phyloP scores from a whole-genome alignment of 495 filamentous ascomycete species.

The Penicillium canescens region DNA sequence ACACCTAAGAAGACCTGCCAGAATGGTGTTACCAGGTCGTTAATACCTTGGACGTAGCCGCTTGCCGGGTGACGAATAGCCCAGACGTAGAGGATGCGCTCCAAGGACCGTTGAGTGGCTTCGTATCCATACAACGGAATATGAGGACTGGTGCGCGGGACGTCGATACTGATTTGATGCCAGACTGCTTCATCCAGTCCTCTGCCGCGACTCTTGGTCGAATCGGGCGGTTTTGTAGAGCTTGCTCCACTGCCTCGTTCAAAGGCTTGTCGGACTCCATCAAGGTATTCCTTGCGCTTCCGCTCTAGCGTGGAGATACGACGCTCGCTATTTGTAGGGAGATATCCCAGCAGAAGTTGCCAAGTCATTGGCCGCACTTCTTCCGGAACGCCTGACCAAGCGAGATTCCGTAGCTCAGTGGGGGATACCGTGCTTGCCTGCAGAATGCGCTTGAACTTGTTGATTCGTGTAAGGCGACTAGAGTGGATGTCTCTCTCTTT shows the following conservation, averaged over 20 bases:
- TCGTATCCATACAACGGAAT: constrained; percentile 93
- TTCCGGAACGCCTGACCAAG: constrained; percentile 92
- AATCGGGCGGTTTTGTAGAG: constrained; percentile 34
- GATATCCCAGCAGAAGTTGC: constrained; percentile 93
- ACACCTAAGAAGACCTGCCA: constrained; percentile 94
- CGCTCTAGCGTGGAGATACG: constrained; percentile 87
- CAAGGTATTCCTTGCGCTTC: constrained; percentile 95
- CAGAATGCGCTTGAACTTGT: constrained; percentile 95
- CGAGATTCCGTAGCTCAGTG: constrained; percentile 75
- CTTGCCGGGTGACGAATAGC: constrained; percentile 95
- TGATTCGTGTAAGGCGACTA: constrained; percentile 88
- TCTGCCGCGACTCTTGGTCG: constrained; percentile 53
- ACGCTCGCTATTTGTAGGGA: constrained; percentile 90
- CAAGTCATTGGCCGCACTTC: constrained; percentile 98
- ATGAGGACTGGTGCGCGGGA: constrained; percentile 95
- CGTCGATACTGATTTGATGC: constrained; percentile 99
- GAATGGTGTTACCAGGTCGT: constrained; percentile 95
- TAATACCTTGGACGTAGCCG: constrained; percentile 98
- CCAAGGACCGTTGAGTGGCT: constrained; percentile 88
- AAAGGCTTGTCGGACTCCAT: constrained; percentile 94
- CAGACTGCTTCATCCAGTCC: constrained; percentile 94
- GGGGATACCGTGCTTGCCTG: constrained; percentile 88
- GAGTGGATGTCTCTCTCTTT: constrained; percentile 88
- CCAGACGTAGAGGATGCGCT: constrained; percentile 96
- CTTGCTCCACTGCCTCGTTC: constrained; percentile 59